phyloP scores from a whole-genome alignment of 2,329 filamentous ascomycete genomes.

The Cyphellophora attinorum region DNA sequence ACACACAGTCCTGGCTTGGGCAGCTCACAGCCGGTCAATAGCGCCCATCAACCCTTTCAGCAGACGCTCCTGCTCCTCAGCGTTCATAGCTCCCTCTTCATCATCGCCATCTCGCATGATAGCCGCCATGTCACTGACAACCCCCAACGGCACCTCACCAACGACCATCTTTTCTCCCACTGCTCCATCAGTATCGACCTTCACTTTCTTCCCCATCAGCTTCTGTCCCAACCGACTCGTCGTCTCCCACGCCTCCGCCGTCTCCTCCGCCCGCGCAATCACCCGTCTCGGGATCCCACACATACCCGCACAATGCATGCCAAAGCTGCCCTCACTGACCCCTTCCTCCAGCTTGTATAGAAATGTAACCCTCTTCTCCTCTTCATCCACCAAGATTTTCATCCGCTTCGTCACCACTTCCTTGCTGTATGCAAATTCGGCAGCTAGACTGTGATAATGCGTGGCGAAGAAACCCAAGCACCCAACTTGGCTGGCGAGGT shows the following conservation, averaged over 20 bases:
- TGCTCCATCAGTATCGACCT: constrained; percentile 41
- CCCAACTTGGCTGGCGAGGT: constrained; percentile 85
- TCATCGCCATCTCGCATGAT: constrained; percentile 11
- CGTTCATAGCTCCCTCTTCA: too few species aligned
- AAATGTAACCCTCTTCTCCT: constrained; percentile 81
- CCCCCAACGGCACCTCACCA: constrained; percentile 12
- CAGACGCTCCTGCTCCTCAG: constrained; percentile 39
- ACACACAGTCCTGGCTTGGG: neutral
- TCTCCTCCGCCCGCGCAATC: constrained; percentile 77
- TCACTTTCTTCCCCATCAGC: constrained; percentile 50
- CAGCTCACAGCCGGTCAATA: constrained; percentile 49
- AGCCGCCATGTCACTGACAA: constrained; percentile 17
- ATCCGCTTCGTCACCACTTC: constrained; percentile 81
- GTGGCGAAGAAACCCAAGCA: constrained; percentile 96
- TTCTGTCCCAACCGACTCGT: constrained; percentile 84
- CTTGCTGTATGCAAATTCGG: constrained; percentile 81
- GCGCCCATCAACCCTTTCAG: constrained; percentile 52
- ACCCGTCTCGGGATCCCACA: constrained; percentile 80
- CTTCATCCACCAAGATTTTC: constrained; percentile 88
- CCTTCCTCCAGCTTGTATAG: constrained; percentile 89
- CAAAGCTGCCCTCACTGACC: constrained; percentile 91
- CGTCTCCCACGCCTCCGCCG: constrained; percentile 89
- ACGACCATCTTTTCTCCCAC: constrained; percentile 34
- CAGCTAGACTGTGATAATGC: constrained; percentile 88
- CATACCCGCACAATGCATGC: constrained; percentile 99